These are phyloP conservation scores for Myrica gale DNA, from an alignment of 306 rosid genomes.

Conservation along the genomic window DNA sequence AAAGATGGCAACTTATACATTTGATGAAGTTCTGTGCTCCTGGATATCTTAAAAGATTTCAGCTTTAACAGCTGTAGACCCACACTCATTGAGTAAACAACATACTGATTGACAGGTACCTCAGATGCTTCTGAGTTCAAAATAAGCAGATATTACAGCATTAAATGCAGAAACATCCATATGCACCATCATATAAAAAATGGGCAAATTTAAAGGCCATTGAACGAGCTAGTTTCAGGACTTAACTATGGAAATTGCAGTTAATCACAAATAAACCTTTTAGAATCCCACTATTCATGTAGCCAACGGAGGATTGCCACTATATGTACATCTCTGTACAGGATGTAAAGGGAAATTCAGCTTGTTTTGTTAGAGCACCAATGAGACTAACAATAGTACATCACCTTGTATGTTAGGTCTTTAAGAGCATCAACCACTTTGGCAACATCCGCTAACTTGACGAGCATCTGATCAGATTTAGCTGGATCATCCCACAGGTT, in stretches of 20 bases:
- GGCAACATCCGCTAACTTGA: slow-evolving; percentile 66
- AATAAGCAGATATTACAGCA: background rate
- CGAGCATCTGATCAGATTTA: slow-evolving; percentile 66
- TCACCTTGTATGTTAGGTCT: slow-evolving; percentile 75
- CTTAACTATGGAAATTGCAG: background rate
- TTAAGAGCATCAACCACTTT: slow-evolving; percentile 72
- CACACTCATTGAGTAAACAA: background rate
- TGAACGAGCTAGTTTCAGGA: background rate
- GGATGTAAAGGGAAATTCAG: background rate
- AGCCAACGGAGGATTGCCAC: slow-evolving; percentile 12
- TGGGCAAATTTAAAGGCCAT: background rate
- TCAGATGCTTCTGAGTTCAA: background rate
- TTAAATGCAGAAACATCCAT: background rate
- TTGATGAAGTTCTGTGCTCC: background rate
- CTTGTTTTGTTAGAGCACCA: background rate
- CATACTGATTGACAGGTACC: background rate
- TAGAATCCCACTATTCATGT: slow-evolving; percentile 6
- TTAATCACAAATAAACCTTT: background rate
- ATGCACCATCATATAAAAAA: background rate
- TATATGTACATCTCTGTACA: background rate
- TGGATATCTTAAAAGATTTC: background rate
- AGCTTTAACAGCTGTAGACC: background rate
- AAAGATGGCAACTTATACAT: background rate
- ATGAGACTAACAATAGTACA: slow-evolving; percentile 18
- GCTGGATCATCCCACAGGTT: slow-evolving; percentile 78